Evolutionary conservation across 2,329 filamentous ascomycete genomes (phyloP).

Genomic region (Intubia oerlemansii): DNA sequence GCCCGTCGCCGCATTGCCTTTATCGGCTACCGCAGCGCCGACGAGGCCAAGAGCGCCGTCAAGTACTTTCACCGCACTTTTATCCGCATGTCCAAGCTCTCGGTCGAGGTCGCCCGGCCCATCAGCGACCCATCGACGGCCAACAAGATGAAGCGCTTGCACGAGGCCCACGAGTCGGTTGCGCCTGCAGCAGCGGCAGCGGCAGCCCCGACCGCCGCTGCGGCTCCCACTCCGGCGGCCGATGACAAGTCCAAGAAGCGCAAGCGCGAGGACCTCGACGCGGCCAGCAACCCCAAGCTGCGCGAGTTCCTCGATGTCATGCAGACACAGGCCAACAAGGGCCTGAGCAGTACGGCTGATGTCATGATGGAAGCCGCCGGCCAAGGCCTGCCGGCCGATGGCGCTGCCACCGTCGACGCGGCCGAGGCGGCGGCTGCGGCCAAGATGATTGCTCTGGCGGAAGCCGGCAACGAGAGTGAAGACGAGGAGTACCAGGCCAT

Average conservation of each 20-base stretch:
- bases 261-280: conserved; percentile 33
- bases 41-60: conserved; percentile 64
- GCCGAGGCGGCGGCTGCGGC: neutral
- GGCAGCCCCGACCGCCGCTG: neutral
- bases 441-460: conserved; percentile 5
- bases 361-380: conserved; percentile 3
- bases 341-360: conserved; percentile 7
- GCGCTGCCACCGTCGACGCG: neutral
- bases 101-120: conserved; percentile 70
- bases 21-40: conserved; percentile 70
- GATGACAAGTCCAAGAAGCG: conserved; percentile 35
- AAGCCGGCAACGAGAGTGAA: conserved; percentile 37
- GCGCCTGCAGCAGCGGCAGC: neutral
- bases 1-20: conserved; percentile 82
- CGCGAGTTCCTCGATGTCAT: conserved; percentile 75
- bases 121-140: conserved; percentile 20
- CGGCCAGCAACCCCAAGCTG: conserved; percentile 54
- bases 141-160: conserved; percentile 4
- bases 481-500: conserved; percentile 58
- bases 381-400: neutral
- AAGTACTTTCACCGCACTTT: conserved; percentile 93
- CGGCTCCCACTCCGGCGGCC: conserved; percentile 8
- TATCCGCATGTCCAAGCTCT: conserved; percentile 87
- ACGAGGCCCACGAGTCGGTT: conserved; percentile 1
- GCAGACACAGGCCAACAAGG: conserved; percentile 27